Evolutionary conservation across 2,329 filamentous ascomycete genomes (phyloP).

Genomic region (Epichloe aotearoae): DNA sequence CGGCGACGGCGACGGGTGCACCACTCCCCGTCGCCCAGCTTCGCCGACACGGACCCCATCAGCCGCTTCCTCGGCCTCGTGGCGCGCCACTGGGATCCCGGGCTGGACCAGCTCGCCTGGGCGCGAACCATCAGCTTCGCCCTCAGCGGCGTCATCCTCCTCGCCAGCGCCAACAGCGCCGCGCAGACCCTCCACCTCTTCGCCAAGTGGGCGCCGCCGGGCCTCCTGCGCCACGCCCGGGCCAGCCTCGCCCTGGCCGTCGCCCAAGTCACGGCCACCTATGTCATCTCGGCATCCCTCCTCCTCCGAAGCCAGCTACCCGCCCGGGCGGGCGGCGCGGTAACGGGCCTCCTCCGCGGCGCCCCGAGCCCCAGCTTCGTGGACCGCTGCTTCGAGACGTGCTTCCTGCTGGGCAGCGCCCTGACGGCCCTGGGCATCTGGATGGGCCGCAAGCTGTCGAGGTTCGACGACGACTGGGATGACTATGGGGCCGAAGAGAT

Average conservation of each 20-base stretch:
- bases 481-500: slow-evolving; percentile 54
- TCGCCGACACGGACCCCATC: slow-evolving; percentile 66
- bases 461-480: slow-evolving; percentile 43
- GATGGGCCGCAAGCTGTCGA: slow-evolving; percentile 49
- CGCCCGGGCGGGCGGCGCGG: slow-evolving; percentile 60
- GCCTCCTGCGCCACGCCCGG: slow-evolving; percentile 58
- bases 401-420: slow-evolving; percentile 60
- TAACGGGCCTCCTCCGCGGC: slow-evolving; percentile 64
- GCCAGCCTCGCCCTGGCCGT: slow-evolving; percentile 69
- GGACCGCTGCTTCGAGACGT: slow-evolving; percentile 75
- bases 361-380: slow-evolving; percentile 49
- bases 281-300: slow-evolving; percentile 70
- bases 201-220: slow-evolving; percentile 59
- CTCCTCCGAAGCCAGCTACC: slow-evolving; percentile 69
- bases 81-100: slow-evolving; percentile 72
- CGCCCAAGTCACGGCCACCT: slow-evolving; percentile 70
- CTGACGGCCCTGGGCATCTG: slow-evolving; percentile 60
- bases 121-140: slow-evolving; percentile 75
- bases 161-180: slow-evolving; percentile 68
- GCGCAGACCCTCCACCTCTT: slow-evolving; percentile 79
- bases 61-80: slow-evolving; percentile 70
- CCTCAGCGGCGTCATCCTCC: slow-evolving; percentile 68
- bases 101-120: slow-evolving; percentile 72
- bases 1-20: slow-evolving; percentile 28
- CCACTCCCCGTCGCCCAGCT: slow-evolving; percentile 27